These are phyloP conservation scores for Diospyros kaki DNA, from an alignment of 148 eudicot species.

Conservation along the genomic window DNA sequence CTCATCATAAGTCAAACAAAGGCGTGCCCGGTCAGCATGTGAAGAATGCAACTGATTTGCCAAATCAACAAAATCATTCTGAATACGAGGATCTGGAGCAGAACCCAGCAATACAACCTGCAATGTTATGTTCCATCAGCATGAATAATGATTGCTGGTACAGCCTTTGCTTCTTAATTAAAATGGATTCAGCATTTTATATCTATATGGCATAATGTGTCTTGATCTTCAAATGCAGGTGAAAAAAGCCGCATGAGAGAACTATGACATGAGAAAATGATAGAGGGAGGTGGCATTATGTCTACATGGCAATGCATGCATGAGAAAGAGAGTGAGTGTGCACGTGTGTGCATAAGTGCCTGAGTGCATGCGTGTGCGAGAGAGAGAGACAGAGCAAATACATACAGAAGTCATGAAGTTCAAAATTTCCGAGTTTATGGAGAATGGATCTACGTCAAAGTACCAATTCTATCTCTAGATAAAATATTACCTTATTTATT, in stretches of 20 bases:
- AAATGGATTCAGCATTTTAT: not conserved
- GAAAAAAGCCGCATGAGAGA: not conserved
- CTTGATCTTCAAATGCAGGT: not conserved
- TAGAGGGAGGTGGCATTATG: too few species aligned
- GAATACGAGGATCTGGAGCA: constrained; percentile 89
- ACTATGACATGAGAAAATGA: too few species aligned
- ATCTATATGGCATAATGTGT: not conserved
- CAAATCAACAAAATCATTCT: constrained; percentile 80
- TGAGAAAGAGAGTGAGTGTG: too few species aligned
- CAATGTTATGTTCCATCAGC: constrained; percentile 6
- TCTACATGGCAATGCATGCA: too few species aligned
- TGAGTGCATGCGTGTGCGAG: not conserved
- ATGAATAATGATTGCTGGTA: not conserved
- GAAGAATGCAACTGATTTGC: constrained; percentile 76
- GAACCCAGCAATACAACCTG: constrained; percentile 92
- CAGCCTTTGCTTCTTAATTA: not conserved
- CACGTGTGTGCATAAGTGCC: too few species aligned
- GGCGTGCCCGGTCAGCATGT: constrained; percentile 81
- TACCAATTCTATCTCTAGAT: not conserved
- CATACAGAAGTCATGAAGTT: not conserved
- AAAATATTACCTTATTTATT: not conserved
- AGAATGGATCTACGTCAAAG: not conserved
- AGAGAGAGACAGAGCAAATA: not conserved
- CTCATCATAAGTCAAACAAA: constrained; percentile 89
- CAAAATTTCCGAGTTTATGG: not conserved